These are phyloP conservation scores for Arxiozyma bovina DNA, from an alignment of 1,139 yeast genomes.

Conservation along the genomic window DNA sequence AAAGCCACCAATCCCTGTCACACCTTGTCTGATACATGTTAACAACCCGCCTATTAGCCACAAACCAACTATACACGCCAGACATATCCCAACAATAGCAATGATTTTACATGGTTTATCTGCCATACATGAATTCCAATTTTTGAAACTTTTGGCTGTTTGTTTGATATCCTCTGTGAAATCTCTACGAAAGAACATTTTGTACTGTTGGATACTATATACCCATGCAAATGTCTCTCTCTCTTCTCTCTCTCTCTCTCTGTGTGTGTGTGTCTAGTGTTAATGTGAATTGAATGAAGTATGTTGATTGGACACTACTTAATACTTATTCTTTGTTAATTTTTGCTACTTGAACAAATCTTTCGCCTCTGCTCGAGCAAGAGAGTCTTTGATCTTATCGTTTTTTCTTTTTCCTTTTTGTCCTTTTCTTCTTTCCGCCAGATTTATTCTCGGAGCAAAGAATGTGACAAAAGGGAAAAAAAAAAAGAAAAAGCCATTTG, in stretches of 20 bases:
- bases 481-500: too few relatives aligned
- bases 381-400: background rate
- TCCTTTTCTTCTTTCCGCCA: background rate
- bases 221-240: too few relatives aligned
- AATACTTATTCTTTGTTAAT: too few relatives aligned
- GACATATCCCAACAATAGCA: constrained; percentile 63
- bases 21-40: constrained; percentile 37
- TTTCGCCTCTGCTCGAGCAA: background rate
- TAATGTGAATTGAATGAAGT: too few relatives aligned
- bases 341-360: background rate
- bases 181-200: constrained; percentile 6
- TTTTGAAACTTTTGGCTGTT: constrained; percentile 50
- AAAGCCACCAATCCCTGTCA: constrained; percentile 31
- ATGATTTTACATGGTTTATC: constrained; percentile 65
- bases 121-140: constrained; percentile 77
- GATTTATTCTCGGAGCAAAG: background rate
- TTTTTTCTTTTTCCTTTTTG: too few relatives aligned
- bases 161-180: constrained; percentile 16
- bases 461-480: too few relatives aligned
- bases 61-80: constrained; percentile 38
- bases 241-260: too few relatives aligned
- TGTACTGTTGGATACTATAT: background rate
- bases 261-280: too few relatives aligned
- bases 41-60: constrained; percentile 37
- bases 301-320: too few relatives aligned